Base-by-base conservation (phyloP, 495 filamentous ascomycete genomes). In the Filosporella fistucella region DNA sequence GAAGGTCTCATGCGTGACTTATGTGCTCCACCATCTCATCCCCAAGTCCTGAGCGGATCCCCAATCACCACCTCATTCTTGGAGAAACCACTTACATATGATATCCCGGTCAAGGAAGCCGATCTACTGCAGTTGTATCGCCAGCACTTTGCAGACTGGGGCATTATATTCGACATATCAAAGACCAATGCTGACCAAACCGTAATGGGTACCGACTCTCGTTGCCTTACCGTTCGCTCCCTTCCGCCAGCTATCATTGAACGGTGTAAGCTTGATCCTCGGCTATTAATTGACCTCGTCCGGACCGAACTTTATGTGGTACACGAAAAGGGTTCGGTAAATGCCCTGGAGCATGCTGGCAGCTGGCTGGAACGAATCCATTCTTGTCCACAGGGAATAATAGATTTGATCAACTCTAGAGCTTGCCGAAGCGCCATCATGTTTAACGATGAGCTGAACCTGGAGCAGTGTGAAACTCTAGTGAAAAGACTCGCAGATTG, bases 351-450 rank as follows among this genome's bases (percentile, higher is more conserved):
- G 11, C 10, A 30, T 9, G 24, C 23, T 9, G 13, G 32, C 5
- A n/a, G n/a, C n/a, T 61, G 59, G 59, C 16, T 54, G 8, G 17
- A 42, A 33, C 43, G 68, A 12, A 78, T 88, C 35, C 71, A 78
- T 24, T 71, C 70, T 29, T 91, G 88, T 54, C 90, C 90, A 0
- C 69, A 77, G 42, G 83, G 84, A 0, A 81, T 97, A n/a, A 42
- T 94, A 30, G 90, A 96, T 42, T 68, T 96, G 66, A 69, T 97
- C 20, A 91, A 95, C 55, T 95, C 89, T 4, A 79, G 90, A 30
- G 86, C 93, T 8, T 98, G 93, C 64, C 73, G 93, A 28, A 90
- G 79, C 32, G 89, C 93, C 6, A 86, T 97, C 64, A 98, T 98
- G 93, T 98, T 98, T 68, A 96, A 96, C 55, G 93, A 98, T 57